A percentile compares a stretch with the other conserved stretches of the same genome.
These are phyloP conservation scores for Elaeis guineensis DNA, from an alignment of 176 grass and related monocot genomes.

Conservation along the genomic window DNA sequence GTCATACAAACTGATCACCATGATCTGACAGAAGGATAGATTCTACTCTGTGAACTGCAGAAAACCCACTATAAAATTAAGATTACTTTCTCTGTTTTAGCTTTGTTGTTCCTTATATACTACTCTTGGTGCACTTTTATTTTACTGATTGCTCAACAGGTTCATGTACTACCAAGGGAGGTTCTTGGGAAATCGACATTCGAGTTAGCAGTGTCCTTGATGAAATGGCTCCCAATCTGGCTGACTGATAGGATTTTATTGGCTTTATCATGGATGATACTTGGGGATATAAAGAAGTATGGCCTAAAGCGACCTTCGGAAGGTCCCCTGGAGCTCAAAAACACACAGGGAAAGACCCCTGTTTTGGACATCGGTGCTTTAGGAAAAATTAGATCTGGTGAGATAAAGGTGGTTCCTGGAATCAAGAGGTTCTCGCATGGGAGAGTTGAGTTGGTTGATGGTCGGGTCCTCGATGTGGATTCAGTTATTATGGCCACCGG, in stretches of 20 bases:
- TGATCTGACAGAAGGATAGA: no score
- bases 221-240: constrained; percentile 36
- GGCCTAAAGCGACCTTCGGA: constrained; percentile 20
- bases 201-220: constrained; percentile 24
- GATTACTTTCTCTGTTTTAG: no score
- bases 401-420: constrained; percentile 36
- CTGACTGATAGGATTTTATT: constrained; percentile 29
- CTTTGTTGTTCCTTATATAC: no score
- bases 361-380: constrained; percentile 34
- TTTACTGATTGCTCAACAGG: constrained; percentile 4
- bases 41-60: no score
- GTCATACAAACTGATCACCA: no score
- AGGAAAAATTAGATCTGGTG: constrained; percentile 31
- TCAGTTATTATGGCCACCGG: constrained; percentile 38
- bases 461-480: constrained; percentile 16
- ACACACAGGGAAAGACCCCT: constrained; percentile 29
- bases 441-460: constrained; percentile 25
- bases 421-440: constrained; percentile 22
- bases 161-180: constrained; percentile 36
- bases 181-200: constrained; percentile 34
- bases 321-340: constrained; percentile 38
- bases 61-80: background rate
- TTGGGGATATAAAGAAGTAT: constrained; percentile 24
- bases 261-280: constrained; percentile 19
- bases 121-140: no score